These are phyloP conservation scores for Botrytis galanthina DNA, from an alignment of 2,329 filamentous ascomycete species.

Conservation along the genomic window DNA sequence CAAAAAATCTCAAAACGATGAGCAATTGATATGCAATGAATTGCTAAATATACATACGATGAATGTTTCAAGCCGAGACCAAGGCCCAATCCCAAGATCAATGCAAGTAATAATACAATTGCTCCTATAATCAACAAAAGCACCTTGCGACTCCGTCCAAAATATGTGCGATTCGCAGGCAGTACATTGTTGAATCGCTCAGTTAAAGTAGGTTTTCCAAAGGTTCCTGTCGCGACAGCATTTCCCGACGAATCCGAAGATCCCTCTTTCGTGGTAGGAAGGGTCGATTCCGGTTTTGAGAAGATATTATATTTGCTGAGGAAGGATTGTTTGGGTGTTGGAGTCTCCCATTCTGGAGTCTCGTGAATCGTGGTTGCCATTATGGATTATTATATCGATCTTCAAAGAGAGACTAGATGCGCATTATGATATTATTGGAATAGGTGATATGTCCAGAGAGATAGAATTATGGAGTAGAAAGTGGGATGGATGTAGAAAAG, in stretches of 20 bases:
- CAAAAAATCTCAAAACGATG: background rate
- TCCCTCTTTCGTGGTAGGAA: conserved; percentile 16
- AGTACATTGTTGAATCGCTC: conserved; percentile 6
- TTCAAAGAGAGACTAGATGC: background rate
- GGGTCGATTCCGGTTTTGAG: conserved; percentile 14
- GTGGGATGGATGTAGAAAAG: conserved; percentile 1
- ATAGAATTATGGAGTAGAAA: background rate
- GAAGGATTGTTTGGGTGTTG: conserved; percentile 20
- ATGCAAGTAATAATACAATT: conserved; percentile 31
- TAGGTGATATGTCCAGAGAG: background rate
- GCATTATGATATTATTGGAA: background rate
- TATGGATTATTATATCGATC: background rate
- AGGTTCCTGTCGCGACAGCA: background rate
- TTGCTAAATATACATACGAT: conserved; percentile 23
- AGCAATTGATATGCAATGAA: conserved; percentile 27
- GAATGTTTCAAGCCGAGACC: conserved; percentile 34
- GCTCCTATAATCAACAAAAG: conserved; percentile 20
- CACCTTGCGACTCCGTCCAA: conserved; percentile 25
- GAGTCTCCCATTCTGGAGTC: conserved; percentile 33
- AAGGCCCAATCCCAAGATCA: conserved; percentile 40
- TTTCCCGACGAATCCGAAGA: background rate
- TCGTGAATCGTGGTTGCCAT: conserved; percentile 28
- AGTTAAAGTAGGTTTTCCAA: background rate
- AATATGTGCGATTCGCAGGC: conserved; percentile 25
- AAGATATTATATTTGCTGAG: conserved; percentile 24